Conservation (phyloP, 2,329 filamentous ascomycete species). For the Saccharata proteae region DNA sequence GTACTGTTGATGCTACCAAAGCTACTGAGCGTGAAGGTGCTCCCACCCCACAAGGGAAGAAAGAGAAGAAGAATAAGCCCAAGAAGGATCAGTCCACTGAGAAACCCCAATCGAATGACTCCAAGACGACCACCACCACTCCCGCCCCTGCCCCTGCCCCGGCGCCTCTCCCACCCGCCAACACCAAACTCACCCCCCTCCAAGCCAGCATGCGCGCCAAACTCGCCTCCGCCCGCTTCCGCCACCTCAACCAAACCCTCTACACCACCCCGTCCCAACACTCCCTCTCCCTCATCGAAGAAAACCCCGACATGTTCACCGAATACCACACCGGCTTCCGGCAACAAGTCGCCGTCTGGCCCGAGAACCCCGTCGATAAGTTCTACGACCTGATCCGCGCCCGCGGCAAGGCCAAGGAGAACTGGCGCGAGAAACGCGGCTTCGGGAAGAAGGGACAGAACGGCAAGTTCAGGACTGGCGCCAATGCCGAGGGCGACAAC, state of each 20-base stretch:
- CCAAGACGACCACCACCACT: slow-evolving; percentile 28
- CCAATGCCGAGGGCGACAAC: slow-evolving; percentile 9
- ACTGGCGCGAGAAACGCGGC: slow-evolving; percentile 33
- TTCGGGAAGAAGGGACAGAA: slow-evolving; percentile 18
- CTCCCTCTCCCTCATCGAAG: slow-evolving; percentile 69
- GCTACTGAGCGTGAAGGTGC: no score
- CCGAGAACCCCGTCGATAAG: slow-evolving; percentile 84
- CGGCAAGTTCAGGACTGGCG: slow-evolving; percentile 9
- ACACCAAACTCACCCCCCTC: slow-evolving; percentile 69
- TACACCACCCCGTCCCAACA: slow-evolving; percentile 83
- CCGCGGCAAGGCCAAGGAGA: slow-evolving; percentile 46
- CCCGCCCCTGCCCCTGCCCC: slow-evolving; percentile 19
- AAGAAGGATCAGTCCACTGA: slow-evolving; percentile 13
- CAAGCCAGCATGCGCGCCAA: slow-evolving; percentile 93
- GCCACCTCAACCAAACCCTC: slow-evolving; percentile 90
- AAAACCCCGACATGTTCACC: slow-evolving; percentile 83
- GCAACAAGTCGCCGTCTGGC: slow-evolving; percentile 90
- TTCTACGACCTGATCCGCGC: slow-evolving; percentile 62
- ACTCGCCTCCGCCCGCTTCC: slow-evolving; percentile 87
- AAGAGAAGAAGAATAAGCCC: slow-evolving; percentile 24
- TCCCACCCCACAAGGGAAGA: no score
- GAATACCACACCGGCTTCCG: slow-evolving; percentile 97
- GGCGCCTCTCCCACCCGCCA: slow-evolving; percentile 21
- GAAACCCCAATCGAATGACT: slow-evolving; percentile 3
- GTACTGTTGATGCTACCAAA: neutral